phyloP scores from a whole-genome alignment of 2,329 filamentous ascomycete genomes.

The Aspergillus spinulosporus region DNA sequence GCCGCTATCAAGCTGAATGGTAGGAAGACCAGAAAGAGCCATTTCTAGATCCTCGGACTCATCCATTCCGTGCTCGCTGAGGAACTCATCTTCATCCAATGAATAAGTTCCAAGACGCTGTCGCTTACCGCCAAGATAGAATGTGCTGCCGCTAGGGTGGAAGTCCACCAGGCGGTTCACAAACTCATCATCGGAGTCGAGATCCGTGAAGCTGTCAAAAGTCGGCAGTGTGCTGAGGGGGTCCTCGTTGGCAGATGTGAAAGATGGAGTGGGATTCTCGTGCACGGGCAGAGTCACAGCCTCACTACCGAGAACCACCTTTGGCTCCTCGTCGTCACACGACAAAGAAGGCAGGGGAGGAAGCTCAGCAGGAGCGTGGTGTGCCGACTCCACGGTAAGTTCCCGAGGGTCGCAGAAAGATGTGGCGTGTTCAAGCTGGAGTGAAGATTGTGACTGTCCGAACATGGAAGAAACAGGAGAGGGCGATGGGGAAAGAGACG shows the following conservation, averaged over 20 bases:
- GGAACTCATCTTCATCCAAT: slow-evolving; percentile 73
- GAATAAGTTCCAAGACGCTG: slow-evolving; percentile 70
- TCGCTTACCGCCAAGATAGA: slow-evolving; percentile 66
- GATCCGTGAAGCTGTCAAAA: slow-evolving; percentile 84
- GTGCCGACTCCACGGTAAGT: slow-evolving; percentile 66
- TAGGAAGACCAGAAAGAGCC: slow-evolving; percentile 60
- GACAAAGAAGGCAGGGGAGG: slow-evolving; percentile 58
- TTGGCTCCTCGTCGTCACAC: slow-evolving; percentile 42
- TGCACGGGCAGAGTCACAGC: slow-evolving; percentile 40
- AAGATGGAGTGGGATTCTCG: slow-evolving; percentile 39
- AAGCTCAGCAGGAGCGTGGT: slow-evolving; percentile 58
- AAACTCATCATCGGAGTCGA: slow-evolving; percentile 90
- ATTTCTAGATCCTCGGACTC: slow-evolving; percentile 70
- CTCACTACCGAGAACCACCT: slow-evolving; percentile 37
- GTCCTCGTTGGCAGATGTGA: slow-evolving; percentile 48
- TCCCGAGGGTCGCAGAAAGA: slow-evolving; percentile 91
- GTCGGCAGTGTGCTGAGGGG: slow-evolving; percentile 63
- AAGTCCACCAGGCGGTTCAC: slow-evolving; percentile 72
- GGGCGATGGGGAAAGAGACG: slow-evolving; percentile 86
- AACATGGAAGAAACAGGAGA: slow-evolving; percentile 73
- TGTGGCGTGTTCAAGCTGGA: slow-evolving; percentile 63
- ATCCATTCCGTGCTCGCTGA: slow-evolving; percentile 73
- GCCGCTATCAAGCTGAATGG: slow-evolving; percentile 45
- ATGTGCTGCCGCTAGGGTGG: slow-evolving; percentile 57
- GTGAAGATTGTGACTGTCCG: slow-evolving; percentile 72